These are phyloP conservation scores for Poteriospumella lacustris DNA, from an alignment of 108 stramenopile genomes.

Conservation along the genomic window DNA sequence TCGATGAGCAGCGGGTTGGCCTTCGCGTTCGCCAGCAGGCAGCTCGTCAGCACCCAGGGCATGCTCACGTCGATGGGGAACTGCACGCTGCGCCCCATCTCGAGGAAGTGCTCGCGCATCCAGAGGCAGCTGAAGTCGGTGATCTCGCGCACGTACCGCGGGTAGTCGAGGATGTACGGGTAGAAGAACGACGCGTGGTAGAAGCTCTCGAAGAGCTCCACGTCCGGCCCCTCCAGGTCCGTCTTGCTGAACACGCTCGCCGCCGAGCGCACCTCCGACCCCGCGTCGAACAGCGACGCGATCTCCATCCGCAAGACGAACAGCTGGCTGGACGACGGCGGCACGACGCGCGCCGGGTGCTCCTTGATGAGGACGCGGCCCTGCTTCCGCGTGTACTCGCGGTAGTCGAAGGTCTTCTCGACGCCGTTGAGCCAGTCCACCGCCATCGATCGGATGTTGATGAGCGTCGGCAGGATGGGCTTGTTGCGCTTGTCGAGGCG, in stretches of 20 bases:
- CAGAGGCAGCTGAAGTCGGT: conserved; percentile 53
- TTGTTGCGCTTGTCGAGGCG: conserved; percentile 49
- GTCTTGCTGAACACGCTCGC: conserved; percentile 39
- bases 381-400: conserved; percentile 30
- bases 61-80: conserved; percentile 54
- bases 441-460: conserved; percentile 32
- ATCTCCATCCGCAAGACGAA: conserved; percentile 47
- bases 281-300: conserved; percentile 47
- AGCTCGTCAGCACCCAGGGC: conserved; percentile 53
- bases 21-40: conserved; percentile 36
- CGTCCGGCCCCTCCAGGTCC: conserved; percentile 46
- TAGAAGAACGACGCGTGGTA: conserved; percentile 42
- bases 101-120: conserved; percentile 50
- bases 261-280: conserved; percentile 40
- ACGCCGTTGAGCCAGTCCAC: conserved; percentile 41
- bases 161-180: conserved; percentile 44
- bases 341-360: conserved; percentile 41
- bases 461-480: conserved; percentile 32
- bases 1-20: conserved; percentile 43
- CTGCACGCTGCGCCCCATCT: conserved; percentile 32
- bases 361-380: conserved; percentile 27
- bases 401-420: conserved; percentile 35
- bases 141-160: conserved; percentile 35
- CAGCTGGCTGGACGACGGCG: conserved; percentile 45
- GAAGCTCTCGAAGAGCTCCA: conserved; percentile 39